A percentile compares a stretch with the other conserved stretches of the same genome.
Conservation (phyloP, 75 land plant species). For the Pinus taeda region DNA sequence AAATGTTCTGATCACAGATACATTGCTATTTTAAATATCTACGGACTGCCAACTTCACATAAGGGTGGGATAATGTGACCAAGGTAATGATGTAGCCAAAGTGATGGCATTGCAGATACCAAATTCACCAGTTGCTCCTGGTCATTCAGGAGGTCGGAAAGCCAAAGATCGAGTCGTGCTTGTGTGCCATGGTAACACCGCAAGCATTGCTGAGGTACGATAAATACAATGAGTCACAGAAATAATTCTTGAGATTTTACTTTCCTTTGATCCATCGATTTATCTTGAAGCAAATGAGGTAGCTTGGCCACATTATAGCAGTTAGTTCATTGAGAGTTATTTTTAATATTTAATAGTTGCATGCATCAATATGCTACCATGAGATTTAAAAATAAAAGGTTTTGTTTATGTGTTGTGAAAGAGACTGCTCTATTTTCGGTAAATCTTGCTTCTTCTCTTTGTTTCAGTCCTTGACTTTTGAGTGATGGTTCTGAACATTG, state of each 20-base stretch:
- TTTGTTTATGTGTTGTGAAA: not conserved
- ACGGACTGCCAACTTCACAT: not conserved
- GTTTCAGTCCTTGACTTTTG: no score
- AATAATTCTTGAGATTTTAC: not conserved
- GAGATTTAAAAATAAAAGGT: not conserved
- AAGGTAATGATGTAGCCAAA: conserved; percentile 30
- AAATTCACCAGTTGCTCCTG: conserved; percentile 71
- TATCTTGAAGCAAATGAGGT: not conserved
- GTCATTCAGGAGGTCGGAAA: conserved; percentile 75
- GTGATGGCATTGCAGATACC: conserved; percentile 78
- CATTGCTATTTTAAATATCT: not conserved
- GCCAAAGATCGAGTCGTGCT: conserved; percentile 58
- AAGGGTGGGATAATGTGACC: conserved; percentile 15
- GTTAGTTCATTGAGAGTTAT: not conserved
- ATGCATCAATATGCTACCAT: not conserved
- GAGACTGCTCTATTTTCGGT: no score
- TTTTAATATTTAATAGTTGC: not conserved
- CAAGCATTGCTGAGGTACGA: conserved; percentile 55
- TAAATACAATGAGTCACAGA: not conserved
- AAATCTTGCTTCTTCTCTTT: no score
- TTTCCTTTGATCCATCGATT: not conserved
- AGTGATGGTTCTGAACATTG: no score
- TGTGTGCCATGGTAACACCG: conserved; percentile 80
- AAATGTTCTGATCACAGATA: not conserved
- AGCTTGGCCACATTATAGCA: not conserved